Percentiles rank a stretch among this genome's conserved stretches.
Evolutionary conservation across 2,329 filamentous ascomycete genomes (phyloP).

Genomic region (Elsinoe arachidis): DNA sequence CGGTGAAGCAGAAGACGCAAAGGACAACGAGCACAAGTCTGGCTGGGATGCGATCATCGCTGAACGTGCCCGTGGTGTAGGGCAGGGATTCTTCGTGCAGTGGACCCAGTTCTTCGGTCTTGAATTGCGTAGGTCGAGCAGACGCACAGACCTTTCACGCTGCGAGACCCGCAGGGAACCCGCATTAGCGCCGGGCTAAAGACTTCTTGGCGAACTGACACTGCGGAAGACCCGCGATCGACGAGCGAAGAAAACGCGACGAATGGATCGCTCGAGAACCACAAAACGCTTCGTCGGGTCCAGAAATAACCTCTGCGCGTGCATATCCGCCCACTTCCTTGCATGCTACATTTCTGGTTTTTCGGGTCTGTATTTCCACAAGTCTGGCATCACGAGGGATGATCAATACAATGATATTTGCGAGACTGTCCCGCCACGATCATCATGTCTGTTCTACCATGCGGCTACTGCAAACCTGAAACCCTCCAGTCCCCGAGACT

Average conservation of each 20-base stretch:
- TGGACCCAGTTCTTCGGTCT: not conserved
- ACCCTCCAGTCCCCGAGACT: constrained; percentile 6
- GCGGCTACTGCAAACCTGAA: constrained; percentile 6
- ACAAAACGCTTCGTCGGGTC: too few relatives aligned
- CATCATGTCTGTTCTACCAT: not conserved
- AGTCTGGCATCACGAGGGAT: not conserved
- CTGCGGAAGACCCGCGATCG: not conserved
- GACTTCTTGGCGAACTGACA: constrained; percentile 2
- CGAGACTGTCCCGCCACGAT: not conserved
- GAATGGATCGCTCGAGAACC: too few relatives aligned
- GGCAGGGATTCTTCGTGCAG: not conserved
- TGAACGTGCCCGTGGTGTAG: constrained; percentile 1
- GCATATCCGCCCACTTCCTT: not conserved
- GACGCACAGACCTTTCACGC: too few relatives aligned
- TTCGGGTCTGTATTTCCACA: not conserved
- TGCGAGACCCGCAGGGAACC: not conserved
- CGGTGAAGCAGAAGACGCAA: constrained; percentile 1
- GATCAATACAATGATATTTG: not conserved
- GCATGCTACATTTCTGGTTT: not conserved
- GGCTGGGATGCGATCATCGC: constrained; percentile 9
- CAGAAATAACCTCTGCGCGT: too few relatives aligned
- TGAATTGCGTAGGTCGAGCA: constrained; percentile 11
- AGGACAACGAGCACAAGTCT: not conserved
- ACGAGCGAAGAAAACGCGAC: not conserved
- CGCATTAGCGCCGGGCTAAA: not conserved